Base-by-base conservation (phyloP, 345 rosid genomes). In the Salix purpurea region DNA sequence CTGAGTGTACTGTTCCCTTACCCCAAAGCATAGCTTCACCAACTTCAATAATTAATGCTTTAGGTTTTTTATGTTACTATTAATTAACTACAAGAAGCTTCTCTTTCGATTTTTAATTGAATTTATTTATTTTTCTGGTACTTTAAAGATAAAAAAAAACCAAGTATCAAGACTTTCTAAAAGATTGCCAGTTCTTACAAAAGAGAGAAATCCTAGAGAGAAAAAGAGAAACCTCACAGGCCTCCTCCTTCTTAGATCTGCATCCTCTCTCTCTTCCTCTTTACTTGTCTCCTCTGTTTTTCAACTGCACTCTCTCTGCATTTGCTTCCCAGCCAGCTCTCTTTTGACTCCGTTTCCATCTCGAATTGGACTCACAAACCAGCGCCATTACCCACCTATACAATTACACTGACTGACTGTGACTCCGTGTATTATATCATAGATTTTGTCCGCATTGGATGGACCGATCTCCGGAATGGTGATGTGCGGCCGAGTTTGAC, bases 211-310 rank as follows among this genome's bases (percentile, higher is more conserved):
- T 50, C 30, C 73, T 30, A 16, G 58, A 56, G 10, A 24, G 44
- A 44, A 52, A 69, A 7, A 44, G 65, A 32, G 56, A 12, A 14
- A 40, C 30, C 7, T 56, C 77, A 24, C 19, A 15, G 52, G 42
- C 67, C 48, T 54, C 16, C 80, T 72, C 68, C 76, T 76, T 80
- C 80, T 82, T 79, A 86, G 92, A 88, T 89, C 91, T 83, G 85
- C 85, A 78, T n/a, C 64, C 46, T 14, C 77, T 75, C 44, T 37
- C 24, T 40, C 79, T 64, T 40, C 39, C 76, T 61, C 68, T 39
- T 69, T 18, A 4, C 24, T 1, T 72, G 50, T 37, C 32, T 37
- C 12, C 65, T 37, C 42, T 21, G 16, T 36, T 54, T 71, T 18
- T 37, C 32, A 66, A 1, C 65, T 15, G 12, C 23, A 23, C 72